These are phyloP conservation scores for Myrica gale DNA, from an alignment of 306 rosid genomes.

Conservation along the genomic window DNA sequence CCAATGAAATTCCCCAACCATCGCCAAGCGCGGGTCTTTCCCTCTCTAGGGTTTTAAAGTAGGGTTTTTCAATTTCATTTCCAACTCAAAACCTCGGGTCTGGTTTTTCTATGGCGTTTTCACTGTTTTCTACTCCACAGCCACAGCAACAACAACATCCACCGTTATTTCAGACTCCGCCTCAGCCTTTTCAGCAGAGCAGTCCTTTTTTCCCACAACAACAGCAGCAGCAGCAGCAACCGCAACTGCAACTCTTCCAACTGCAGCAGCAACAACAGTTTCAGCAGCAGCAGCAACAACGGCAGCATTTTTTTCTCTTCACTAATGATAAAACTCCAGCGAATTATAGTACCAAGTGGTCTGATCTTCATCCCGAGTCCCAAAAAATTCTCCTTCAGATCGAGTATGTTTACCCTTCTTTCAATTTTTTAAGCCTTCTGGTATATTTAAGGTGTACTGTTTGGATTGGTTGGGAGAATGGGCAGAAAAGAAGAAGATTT, in stretches of 20 bases:
- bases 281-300: constrained; percentile 37
- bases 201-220: constrained; percentile 23
- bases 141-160: constrained; percentile 44
- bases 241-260: constrained; percentile 33
- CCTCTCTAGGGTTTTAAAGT: constrained; percentile 63
- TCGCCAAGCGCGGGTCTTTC: constrained; percentile 2
- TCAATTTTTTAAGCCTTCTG: neutral
- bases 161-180: constrained; percentile 44
- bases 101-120: constrained; percentile 53
- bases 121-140: constrained; percentile 71
- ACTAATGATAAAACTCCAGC: constrained; percentile 78
- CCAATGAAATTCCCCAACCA: neutral
- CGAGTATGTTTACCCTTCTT: constrained; percentile 48
- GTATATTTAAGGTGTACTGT: neutral
- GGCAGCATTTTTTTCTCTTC: constrained; percentile 56
- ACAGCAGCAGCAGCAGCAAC: constrained; percentile 47
- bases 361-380: constrained; percentile 90
- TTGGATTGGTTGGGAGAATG: constrained; percentile 11
- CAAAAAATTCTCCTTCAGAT: constrained; percentile 87
- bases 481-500: neutral
- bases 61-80: neutral
- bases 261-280: constrained; percentile 29
- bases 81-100: too few relatives aligned
- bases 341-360: constrained; percentile 82
- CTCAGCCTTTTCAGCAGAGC: constrained; percentile 27